Evolutionary conservation across 2,329 filamentous ascomycete species (phyloP).

Genomic region (Biscogniauxia marginata): DNA sequence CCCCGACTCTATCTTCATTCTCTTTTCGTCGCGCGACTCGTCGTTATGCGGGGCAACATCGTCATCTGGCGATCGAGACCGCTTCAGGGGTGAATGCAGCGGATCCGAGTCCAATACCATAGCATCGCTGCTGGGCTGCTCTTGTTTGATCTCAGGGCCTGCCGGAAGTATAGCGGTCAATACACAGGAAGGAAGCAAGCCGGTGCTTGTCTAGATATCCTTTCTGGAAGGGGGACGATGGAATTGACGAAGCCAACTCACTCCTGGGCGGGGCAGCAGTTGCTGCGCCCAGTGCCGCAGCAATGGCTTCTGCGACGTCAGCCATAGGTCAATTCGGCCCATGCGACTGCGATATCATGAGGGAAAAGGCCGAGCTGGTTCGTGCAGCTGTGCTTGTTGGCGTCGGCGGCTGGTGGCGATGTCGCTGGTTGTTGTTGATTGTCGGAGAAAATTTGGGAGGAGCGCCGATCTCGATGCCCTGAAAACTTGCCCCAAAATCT

Average conservation of each 20-base stretch:
- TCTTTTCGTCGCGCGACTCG: constrained; percentile 27
- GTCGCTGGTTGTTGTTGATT: constrained; percentile 1
- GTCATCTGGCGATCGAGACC: constrained; percentile 25
- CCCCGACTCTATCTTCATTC: constrained; percentile 27
- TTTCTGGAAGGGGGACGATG: neutral
- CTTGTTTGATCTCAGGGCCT: constrained; percentile 32
- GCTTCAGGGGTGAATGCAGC: constrained; percentile 26
- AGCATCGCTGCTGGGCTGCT: constrained; percentile 22
- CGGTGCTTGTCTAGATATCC: no score
- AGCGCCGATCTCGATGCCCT: constrained; percentile 10
- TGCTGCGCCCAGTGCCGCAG: constrained; percentile 29
- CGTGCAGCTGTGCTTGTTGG: constrained; percentile 1
- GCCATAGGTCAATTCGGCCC: constrained; percentile 24
- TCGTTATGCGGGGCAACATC: constrained; percentile 4
- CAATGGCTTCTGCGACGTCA: constrained; percentile 32
- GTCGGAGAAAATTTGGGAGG: constrained; percentile 14
- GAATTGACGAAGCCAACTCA: constrained; percentile 12
- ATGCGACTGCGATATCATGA: constrained; percentile 11
- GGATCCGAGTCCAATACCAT: constrained; percentile 25
- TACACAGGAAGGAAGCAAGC: neutral
- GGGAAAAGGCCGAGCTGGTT: constrained; percentile 6
- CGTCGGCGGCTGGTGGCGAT: neutral
- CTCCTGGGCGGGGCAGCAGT: constrained; percentile 20
- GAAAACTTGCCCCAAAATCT: neutral
- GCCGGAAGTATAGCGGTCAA: neutral